phyloP scores from a whole-genome alignment of 2,329 filamentous ascomycete species.

The Gliomastix tumulicola region DNA sequence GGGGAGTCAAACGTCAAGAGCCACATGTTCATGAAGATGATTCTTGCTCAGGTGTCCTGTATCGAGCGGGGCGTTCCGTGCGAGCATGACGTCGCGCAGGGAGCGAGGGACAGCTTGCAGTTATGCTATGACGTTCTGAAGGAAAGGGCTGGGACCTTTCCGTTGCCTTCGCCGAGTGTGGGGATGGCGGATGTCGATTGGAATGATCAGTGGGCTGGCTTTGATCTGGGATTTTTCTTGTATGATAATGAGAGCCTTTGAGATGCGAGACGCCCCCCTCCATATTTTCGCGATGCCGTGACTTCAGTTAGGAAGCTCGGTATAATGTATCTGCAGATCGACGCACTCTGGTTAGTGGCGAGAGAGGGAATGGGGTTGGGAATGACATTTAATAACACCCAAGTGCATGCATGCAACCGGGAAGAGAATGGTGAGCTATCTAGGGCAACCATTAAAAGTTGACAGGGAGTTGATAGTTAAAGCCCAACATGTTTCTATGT shows the following conservation, averaged over 20 bases:
- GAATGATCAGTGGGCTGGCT: too few species aligned
- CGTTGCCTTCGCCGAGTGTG: neutral
- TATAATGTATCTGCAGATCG: neutral
- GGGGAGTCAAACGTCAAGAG: conserved; percentile 38
- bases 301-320: neutral
- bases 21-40: conserved; percentile 29
- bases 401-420: neutral
- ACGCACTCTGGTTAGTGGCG: too few species aligned
- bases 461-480: too few species aligned
- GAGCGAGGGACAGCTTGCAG: neutral
- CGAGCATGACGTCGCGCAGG: neutral
- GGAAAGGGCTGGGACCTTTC: neutral
- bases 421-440: too few species aligned
- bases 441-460: too few species aligned
- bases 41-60: conserved; percentile 25
- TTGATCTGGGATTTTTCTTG: neutral
- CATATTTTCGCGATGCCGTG: neutral
- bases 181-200: neutral
- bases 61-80: neutral
- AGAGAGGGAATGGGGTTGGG: too few species aligned
- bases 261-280: neutral
- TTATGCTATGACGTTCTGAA: neutral
- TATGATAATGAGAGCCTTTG: neutral
- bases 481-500: too few species aligned
- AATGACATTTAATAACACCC: neutral